Evolutionary conservation across 805 yeast genomes (phyloP).

Genomic region (Peterozyma toletana): DNA sequence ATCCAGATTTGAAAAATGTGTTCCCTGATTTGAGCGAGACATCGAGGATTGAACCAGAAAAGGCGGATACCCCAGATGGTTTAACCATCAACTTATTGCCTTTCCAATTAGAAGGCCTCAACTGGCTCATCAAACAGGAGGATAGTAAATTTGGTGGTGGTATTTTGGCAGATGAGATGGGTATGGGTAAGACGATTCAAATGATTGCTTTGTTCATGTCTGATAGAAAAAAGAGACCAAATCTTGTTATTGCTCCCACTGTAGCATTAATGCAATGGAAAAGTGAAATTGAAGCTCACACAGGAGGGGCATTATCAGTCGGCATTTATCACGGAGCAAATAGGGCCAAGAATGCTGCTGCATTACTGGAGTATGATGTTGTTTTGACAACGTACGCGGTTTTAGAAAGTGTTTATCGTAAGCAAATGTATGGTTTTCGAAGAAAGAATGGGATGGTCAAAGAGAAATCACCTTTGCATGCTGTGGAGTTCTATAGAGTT

Average conservation of each 20-base stretch:
- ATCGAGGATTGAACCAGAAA: slow-evolving; percentile 38
- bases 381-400: slow-evolving; percentile 90
- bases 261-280: slow-evolving; percentile 99
- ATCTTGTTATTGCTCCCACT: slow-evolving; percentile 92
- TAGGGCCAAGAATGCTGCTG: slow-evolving; percentile 50
- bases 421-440: slow-evolving; percentile 76
- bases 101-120: slow-evolving; percentile 87
- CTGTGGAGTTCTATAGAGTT: slow-evolving; percentile 72
- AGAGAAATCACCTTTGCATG: slow-evolving; percentile 71
- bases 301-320: slow-evolving; percentile 62
- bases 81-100: slow-evolving; percentile 73
- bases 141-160: slow-evolving; percentile 79
- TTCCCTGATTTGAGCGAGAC: slow-evolving; percentile 55
- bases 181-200: slow-evolving; percentile 98
- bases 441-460: slow-evolving; percentile 65
- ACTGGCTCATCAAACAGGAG: slow-evolving; percentile 86
- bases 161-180: slow-evolving; percentile 97
- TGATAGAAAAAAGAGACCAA: slow-evolving; percentile 63
- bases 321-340: slow-evolving; percentile 83
- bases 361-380: slow-evolving; percentile 62
- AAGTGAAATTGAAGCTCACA: slow-evolving; percentile 81
- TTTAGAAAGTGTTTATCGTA: slow-evolving; percentile 77
- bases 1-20: slow-evolving; percentile 70
- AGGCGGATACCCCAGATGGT: slow-evolving; percentile 71
- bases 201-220: slow-evolving; percentile 81